A percentile compares a stretch with the other conserved stretches of the same genome.
Conservation (phyloP, 305 asterid species). For the Salvia sclarea region DNA sequence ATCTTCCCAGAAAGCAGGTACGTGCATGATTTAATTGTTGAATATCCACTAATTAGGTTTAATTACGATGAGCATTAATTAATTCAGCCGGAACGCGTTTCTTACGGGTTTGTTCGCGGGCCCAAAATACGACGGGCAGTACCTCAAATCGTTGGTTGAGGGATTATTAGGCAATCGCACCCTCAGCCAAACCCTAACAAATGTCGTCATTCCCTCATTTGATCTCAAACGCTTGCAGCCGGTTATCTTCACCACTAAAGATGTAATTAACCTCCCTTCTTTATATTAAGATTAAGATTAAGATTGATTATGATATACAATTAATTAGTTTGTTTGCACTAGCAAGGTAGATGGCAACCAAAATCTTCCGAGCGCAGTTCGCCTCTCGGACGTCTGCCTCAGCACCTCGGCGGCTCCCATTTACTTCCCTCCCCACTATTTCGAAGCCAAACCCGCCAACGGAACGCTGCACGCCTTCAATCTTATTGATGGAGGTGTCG, state of each 20-base stretch:
- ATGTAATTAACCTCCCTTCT: constrained; percentile 39
- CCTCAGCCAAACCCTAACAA: constrained; percentile 56
- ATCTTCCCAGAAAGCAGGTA: constrained; percentile 19
- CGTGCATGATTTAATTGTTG: no score
- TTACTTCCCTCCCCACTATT: constrained; percentile 67
- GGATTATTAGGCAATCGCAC: constrained; percentile 55
- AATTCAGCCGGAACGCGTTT: constrained; percentile 13
- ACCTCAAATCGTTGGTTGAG: constrained; percentile 45
- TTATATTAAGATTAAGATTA: no score
- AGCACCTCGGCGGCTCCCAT: constrained; percentile 84
- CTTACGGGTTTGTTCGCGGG: constrained; percentile 49
- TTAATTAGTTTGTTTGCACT: not conserved
- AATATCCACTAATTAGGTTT: no score
- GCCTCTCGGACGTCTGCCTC: constrained; percentile 59
- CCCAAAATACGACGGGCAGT: constrained; percentile 73
- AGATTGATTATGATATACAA: no score
- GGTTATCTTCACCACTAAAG: constrained; percentile 61
- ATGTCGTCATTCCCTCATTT: constrained; percentile 70
- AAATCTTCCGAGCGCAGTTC: constrained; percentile 40
- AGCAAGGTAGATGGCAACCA: constrained; percentile 47
- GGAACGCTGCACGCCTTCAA: constrained; percentile 43
- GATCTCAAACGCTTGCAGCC: constrained; percentile 81
- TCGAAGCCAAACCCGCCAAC: constrained; percentile 44
- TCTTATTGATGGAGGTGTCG: constrained; percentile 82
- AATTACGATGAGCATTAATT: no score